These are phyloP conservation scores for Camelina sativa DNA, from an alignment of 345 rosid species.

Conservation along the genomic window DNA sequence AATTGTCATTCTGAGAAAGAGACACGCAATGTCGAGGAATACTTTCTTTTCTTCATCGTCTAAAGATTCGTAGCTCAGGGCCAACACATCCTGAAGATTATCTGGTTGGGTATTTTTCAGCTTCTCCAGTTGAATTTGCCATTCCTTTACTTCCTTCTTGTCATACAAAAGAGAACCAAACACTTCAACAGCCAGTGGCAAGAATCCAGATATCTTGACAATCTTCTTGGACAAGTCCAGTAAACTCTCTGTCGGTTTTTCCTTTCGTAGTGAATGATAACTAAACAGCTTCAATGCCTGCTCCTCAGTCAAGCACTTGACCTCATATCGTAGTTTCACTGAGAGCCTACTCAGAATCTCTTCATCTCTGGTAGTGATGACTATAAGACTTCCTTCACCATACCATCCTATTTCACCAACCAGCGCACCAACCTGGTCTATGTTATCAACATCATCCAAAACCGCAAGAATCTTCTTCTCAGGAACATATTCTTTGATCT, in stretches of 20 bases:
- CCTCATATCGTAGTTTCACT: constrained; percentile 52
- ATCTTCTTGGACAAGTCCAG: constrained; percentile 48
- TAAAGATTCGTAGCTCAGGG: constrained; percentile 61
- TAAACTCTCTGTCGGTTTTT: constrained; percentile 48
- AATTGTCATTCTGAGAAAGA: constrained; percentile 53
- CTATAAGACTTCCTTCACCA: constrained; percentile 54
- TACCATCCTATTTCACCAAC: constrained; percentile 55
- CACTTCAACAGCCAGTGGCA: constrained; percentile 80
- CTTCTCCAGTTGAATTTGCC: constrained; percentile 61
- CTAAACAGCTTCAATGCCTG: constrained; percentile 60
- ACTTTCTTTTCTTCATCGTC: constrained; percentile 51
- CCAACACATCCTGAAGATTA: constrained; percentile 52
- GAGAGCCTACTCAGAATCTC: constrained; percentile 40
- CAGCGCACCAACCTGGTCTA: constrained; percentile 51
- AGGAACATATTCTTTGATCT: constrained; percentile 32
- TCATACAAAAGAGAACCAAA: constrained; percentile 65
- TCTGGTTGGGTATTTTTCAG: constrained; percentile 40
- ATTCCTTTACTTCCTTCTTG: constrained; percentile 51
- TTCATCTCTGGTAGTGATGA: constrained; percentile 65
- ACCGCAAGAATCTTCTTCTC: constrained; percentile 53
- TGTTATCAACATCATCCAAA: constrained; percentile 63
- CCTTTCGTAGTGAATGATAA: constrained; percentile 62
- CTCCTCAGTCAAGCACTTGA: constrained; percentile 46
- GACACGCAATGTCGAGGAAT: constrained; percentile 78
- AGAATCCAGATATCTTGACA: constrained; percentile 50